A percentile compares a stretch with the other conserved stretches of the same genome.
phyloP scores from a whole-genome alignment of 495 filamentous ascomycete genomes.

The Penicillium simplicissimum region DNA sequence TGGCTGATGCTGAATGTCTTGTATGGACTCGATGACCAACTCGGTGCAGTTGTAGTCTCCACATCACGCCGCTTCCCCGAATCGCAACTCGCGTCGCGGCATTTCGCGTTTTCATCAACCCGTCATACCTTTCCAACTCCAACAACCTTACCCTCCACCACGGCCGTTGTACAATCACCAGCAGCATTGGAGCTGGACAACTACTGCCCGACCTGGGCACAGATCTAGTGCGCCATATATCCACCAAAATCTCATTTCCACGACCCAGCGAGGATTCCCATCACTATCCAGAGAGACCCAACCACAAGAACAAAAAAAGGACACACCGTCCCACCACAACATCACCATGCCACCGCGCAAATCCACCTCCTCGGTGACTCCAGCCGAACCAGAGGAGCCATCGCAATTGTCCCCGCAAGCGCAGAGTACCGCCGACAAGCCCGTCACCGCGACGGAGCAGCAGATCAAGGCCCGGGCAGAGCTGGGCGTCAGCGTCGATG shows the following conservation, averaged over 20 bases:
- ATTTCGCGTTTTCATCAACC: slow-evolving; percentile 28
- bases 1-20: not conserved
- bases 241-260: not conserved
- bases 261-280: not conserved
- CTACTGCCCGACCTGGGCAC: not conserved
- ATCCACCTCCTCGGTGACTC: slow-evolving; percentile 36
- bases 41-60: slow-evolving; percentile 5
- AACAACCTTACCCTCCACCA: not conserved
- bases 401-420: slow-evolving; percentile 20
- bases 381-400: slow-evolving; percentile 29
- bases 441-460: slow-evolving; percentile 47
- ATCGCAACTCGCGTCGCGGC: slow-evolving; percentile 23
- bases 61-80: slow-evolving; percentile 15
- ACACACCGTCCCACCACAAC: not conserved
- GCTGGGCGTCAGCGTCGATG: slow-evolving; percentile 46
- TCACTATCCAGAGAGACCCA: not conserved
- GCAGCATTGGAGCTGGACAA: not conserved
- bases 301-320: not conserved
- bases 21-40: not conserved
- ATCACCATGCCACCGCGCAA: slow-evolving; percentile 40
- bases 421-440: slow-evolving; percentile 25
- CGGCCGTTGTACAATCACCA: not conserved
- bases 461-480: slow-evolving; percentile 49
- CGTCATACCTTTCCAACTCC: slow-evolving; percentile 6
- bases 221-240: not conserved